Conservation (phyloP, 1,284 basidiomycete genomes). For the Vanrija humicola region DNA sequence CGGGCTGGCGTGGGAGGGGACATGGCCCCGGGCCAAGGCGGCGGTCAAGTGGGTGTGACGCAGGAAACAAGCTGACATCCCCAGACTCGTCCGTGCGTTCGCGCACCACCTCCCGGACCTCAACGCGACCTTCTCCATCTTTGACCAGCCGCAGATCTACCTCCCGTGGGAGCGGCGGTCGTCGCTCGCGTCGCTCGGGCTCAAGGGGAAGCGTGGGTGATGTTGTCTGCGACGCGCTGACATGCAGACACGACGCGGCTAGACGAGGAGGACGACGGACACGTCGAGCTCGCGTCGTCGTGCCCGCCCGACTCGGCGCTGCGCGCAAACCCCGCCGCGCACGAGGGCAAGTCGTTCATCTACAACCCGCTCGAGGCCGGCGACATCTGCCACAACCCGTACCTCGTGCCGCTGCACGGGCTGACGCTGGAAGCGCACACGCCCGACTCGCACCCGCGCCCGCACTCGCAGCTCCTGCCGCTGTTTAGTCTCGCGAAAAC, state of each 20-base stretch:
- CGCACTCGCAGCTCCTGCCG: constrained; percentile 44
- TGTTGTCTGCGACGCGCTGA: neutral
- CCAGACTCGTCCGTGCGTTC: constrained; percentile 42
- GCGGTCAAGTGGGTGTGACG: constrained; percentile 24
- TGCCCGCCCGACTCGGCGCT: constrained; percentile 43
- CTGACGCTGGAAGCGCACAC: constrained; percentile 45
- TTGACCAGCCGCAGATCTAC: constrained; percentile 53
- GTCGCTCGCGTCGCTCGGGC: constrained; percentile 47
- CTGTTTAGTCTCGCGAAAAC: constrained; percentile 49
- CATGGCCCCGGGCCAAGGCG: constrained; percentile 33
- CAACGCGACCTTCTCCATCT: constrained; percentile 50
- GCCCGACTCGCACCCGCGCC: constrained; percentile 39
- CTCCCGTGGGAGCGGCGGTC: constrained; percentile 47
- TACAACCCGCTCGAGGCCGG: constrained; percentile 42
- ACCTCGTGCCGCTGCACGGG: constrained; percentile 44
- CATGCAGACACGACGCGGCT: constrained; percentile 1
- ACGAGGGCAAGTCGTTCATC: constrained; percentile 36
- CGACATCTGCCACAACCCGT: constrained; percentile 47
- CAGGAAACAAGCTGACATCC: neutral
- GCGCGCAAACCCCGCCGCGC: constrained; percentile 19
- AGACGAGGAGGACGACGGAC: constrained; percentile 36
- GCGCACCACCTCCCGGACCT: constrained; percentile 44
- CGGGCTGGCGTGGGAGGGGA: constrained; percentile 42
- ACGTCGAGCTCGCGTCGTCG: constrained; percentile 33
- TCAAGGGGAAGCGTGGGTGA: constrained; percentile 47